phyloP scores from a whole-genome alignment of 495 filamentous ascomycete species.

The Halenospora varia region DNA sequence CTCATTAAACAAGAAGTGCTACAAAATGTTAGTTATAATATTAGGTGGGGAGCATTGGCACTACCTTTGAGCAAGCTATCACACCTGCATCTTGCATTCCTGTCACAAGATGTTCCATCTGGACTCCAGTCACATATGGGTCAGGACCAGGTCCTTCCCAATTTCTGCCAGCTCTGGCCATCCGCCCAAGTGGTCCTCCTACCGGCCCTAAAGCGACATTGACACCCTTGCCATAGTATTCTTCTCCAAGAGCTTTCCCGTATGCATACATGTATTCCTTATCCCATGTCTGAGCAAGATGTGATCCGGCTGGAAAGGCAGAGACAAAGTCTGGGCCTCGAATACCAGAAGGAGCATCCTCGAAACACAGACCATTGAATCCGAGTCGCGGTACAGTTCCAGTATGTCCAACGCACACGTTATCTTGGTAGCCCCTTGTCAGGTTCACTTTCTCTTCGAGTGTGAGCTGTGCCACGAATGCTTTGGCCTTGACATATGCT shows the following conservation, averaged over 20 bases:
- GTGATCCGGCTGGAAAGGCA: conserved; percentile 13
- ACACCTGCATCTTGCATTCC: conserved; percentile 11
- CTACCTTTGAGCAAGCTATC: conserved; percentile 48
- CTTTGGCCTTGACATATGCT: not conserved
- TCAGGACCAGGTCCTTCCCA: conserved; percentile 41
- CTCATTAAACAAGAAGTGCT: conserved; percentile 58
- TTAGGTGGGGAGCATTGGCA: conserved; percentile 19
- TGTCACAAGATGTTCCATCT: not conserved
- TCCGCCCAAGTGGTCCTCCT: conserved; percentile 50
- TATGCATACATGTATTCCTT: conserved; percentile 61
- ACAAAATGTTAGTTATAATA: not conserved
- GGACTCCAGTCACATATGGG: not conserved
- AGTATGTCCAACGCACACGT: not conserved
- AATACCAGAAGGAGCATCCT: conserved; percentile 58
- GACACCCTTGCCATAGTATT: conserved; percentile 69
- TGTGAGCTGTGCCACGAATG: not conserved
- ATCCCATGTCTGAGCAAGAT: conserved; percentile 58
- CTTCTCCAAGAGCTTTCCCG: conserved; percentile 73
- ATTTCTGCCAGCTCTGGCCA: conserved; percentile 47
- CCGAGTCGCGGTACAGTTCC: conserved; percentile 39
- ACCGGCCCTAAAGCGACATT: conserved; percentile 68
- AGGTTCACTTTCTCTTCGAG: not conserved
- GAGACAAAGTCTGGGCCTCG: conserved; percentile 54
- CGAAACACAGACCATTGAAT: conserved; percentile 57
- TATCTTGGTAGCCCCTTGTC: not conserved